These are phyloP conservation scores for Xylaria sp. DNA, from an alignment of 2,329 filamentous ascomycete species.

Conservation along the genomic window DNA sequence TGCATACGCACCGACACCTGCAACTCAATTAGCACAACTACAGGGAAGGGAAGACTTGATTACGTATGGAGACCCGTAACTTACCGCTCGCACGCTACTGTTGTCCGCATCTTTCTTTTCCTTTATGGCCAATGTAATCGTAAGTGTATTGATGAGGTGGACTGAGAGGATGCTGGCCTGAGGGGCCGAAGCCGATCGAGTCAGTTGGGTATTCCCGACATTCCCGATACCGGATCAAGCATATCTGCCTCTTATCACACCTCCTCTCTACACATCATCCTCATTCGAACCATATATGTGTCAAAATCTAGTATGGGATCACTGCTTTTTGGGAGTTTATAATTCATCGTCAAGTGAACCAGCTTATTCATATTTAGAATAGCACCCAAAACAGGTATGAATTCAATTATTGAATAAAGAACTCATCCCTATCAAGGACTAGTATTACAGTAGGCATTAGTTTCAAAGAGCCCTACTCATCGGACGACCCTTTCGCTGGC, in stretches of 20 bases:
- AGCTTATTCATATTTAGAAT: too few relatives aligned
- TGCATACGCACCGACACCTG: slow-evolving; percentile 28
- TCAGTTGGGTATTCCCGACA: slow-evolving; percentile 19
- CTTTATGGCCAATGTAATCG: background rate
- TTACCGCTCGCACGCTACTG: slow-evolving; percentile 29
- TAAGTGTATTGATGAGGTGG: background rate
- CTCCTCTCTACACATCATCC: too few relatives aligned
- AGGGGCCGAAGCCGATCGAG: slow-evolving; percentile 17
- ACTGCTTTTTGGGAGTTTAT: too few relatives aligned
- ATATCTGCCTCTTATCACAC: too few relatives aligned
- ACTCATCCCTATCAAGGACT: too few relatives aligned
- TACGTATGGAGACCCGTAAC: background rate
- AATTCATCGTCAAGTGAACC: too few relatives aligned
- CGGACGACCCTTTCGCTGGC: slow-evolving; percentile 41
- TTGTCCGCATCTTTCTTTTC: slow-evolving; percentile 22
- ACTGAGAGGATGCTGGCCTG: background rate
- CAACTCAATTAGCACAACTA: slow-evolving; percentile 2
- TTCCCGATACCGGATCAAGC: slow-evolving; percentile 29
- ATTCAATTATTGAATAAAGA: too few relatives aligned
- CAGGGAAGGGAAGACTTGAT: background rate
- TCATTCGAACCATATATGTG: too few relatives aligned
- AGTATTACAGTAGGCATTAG: too few relatives aligned
- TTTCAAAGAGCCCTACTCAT: slow-evolving; percentile 1
- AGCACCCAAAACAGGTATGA: too few relatives aligned
- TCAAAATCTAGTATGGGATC: too few relatives aligned